Evolutionary conservation across 2,329 filamentous ascomycete genomes (phyloP), one percentile per base, ranked within the genome.

Genomic region (Arthrobotrys conoides): DNA sequence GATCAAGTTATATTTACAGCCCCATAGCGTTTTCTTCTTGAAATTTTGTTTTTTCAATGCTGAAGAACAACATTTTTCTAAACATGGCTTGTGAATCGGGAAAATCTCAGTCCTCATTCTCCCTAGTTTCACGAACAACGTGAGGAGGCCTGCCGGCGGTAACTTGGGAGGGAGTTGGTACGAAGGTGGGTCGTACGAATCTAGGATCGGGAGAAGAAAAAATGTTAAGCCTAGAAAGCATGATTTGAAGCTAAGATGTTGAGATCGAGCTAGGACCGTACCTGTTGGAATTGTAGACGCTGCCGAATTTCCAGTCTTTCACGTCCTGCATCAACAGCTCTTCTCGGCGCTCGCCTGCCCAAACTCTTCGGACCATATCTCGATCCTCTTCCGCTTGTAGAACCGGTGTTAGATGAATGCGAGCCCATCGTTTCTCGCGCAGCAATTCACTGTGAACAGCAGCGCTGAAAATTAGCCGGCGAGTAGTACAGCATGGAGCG

Each of bases 391-490:
- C 96, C 71, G 96, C 96, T 85, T 98, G 95, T 80, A 99, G 90
- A 80, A 97, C 87, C 75, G 96, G 96, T 83, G 95, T 96, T 81
- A 99, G 88, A 86, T 98, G 90, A 86, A 99, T 97, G 84, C 96
- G 92, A 80, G 93, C 90, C 96, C 96, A 99, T 90, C 97, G 96
- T 88, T 98, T 99, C 84, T 99, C 96, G 83, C 96, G 93, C 80
- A 91, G 93, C 82, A 97, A 91, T 86, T 99, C 96, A 84, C 94
- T 97, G 83, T 73, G 27, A 33, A 44, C 14, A 22, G 6, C 8
- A 36, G 27, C 1, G 5, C 24, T 2, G 20, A 27, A 41, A 24
- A 30, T 70, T 48, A 64, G 57, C 18, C 9, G 0, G 16, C 41
- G 20, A 51, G 33, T 16, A 57, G 71, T n/a, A 38, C 36, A 38